Evolutionary conservation across 352 stramenopile species (phyloP), one percentile per base, ranked within the genome.

Genomic region (Blastocystis sp.): DNA sequence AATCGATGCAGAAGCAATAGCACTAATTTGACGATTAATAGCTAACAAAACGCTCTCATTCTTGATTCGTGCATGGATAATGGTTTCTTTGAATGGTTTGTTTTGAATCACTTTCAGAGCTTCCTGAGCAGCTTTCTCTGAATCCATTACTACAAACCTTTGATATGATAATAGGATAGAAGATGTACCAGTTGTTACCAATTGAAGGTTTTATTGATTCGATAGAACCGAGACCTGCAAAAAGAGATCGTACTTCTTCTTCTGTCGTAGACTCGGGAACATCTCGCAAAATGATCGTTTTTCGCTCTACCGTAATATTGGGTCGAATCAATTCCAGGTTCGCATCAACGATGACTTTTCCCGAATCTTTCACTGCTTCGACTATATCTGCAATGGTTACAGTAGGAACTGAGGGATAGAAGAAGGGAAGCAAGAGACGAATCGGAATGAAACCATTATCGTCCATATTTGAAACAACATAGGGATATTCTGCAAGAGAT

Each of bases 261-360:
- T 88, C 62, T 22, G 77, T 73, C 15, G n/a, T 60, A 78, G 37
- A n/a, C n/a, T 54, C 37, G 1, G 69, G 27, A 68, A 88, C 13
- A 42, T 88, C 77, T 57, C 77, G 77, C 58, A 88, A 27, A 76
- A 88, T 88, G 44, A 88, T 88, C 2, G 77, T 88, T 42, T 88
- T 88, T 88, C 77, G n/a, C 40, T 88, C 77, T 6, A 88, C 58
- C 13, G 9, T 19, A 11, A 88, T 78, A 75, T 68, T 70, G 15
- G 77, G 77, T 42, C 62, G 58, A 42, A 88, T 88, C 77, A 75
- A 76, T 13, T 35, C 44, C 24, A 24, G 13, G 30, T 73, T 37
- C 4, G 24, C 77, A 40, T 88, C 62, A 24, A 88, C 58, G n/a
- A 78, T 17, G 40, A 88, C 57, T 22, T 59, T 77, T 27, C 57